These are phyloP conservation scores for Saccharomyces paradoxus DNA, from an alignment of 805 yeast genomes.

Conservation along the genomic window DNA sequence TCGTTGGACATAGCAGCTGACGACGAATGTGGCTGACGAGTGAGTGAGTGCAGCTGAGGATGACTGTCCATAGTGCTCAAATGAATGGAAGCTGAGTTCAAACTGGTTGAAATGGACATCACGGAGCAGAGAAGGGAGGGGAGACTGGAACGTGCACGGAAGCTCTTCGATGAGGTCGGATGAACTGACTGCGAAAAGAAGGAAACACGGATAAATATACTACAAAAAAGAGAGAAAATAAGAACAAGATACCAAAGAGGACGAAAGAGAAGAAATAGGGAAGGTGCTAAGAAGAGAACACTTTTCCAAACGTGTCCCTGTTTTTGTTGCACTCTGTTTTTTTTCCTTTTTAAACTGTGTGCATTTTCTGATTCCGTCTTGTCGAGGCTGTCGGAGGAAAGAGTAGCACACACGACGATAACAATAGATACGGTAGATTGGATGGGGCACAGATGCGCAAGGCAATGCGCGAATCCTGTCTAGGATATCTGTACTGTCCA, in stretches of 20 bases:
- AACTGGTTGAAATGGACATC: constrained; percentile 18
- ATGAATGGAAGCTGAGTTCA: constrained; percentile 9
- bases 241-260: background rate
- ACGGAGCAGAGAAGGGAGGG: constrained; percentile 2
- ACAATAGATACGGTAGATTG: background rate
- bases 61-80: constrained; percentile 13
- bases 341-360: background rate
- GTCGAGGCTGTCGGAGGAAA: background rate
- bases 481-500: background rate
- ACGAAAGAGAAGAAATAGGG: background rate
- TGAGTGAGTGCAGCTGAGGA: constrained; percentile 20
- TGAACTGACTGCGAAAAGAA: background rate
- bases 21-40: constrained; percentile 5
- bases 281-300: background rate
- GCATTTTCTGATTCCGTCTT: background rate
- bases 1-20: background rate
- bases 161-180: background rate
- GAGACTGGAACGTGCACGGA: background rate
- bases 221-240: background rate
- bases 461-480: background rate
- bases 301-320: background rate
- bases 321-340: background rate
- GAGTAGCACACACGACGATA: background rate
- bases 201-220: background rate
- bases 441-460: background rate